Evolutionary conservation across 2,329 filamentous ascomycete species (phyloP).

Genomic region (Eutypella sp.): DNA sequence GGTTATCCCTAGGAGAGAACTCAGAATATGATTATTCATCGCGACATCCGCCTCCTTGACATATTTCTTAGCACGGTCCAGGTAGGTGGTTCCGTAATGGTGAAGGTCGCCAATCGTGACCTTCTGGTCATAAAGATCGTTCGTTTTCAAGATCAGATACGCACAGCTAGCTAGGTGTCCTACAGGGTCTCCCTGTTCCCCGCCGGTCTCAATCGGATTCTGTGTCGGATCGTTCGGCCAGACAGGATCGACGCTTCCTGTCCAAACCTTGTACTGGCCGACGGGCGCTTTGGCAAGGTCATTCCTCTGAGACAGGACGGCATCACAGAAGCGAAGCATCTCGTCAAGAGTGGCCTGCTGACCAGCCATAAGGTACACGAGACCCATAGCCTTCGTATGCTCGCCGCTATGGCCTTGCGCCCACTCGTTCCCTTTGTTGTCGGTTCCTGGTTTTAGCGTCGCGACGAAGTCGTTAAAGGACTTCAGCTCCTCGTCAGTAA

Average conservation of each 20-base stretch:
- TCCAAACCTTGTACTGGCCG: conserved; percentile 15
- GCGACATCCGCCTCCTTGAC: conserved; percentile 10
- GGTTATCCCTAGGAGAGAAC: conserved; percentile 10
- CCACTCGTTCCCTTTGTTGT: conserved; percentile 13
- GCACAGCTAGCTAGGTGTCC: conserved; percentile 13
- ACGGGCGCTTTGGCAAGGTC: conserved; percentile 12
- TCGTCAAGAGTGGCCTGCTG: conserved; percentile 12
- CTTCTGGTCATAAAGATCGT: conserved; percentile 9
- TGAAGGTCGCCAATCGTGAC: conserved; percentile 11
- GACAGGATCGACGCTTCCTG: conserved; percentile 10
- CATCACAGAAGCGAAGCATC: conserved; percentile 17
- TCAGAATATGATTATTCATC: conserved; percentile 12
- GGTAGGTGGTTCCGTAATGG: conserved; percentile 11
- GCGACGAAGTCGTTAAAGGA: conserved; percentile 13
- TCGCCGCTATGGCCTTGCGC: conserved; percentile 14
- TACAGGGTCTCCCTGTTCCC: conserved; percentile 13
- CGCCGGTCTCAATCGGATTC: conserved; percentile 10
- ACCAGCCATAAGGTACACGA: conserved; percentile 13
- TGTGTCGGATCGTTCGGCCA: conserved; percentile 11
- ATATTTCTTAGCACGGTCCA: conserved; percentile 11
- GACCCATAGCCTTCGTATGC: conserved; percentile 14
- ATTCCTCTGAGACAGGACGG: conserved; percentile 15
- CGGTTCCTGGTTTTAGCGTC: conserved; percentile 8
- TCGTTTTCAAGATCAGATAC: conserved; percentile 12
- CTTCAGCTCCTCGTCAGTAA: conserved; percentile 12